Percentiles rank a stretch among this genome's conserved stretches.
phyloP scores from a whole-genome alignment of 2,329 filamentous ascomycete species.

The Emmonsiellopsis sp. region DNA sequence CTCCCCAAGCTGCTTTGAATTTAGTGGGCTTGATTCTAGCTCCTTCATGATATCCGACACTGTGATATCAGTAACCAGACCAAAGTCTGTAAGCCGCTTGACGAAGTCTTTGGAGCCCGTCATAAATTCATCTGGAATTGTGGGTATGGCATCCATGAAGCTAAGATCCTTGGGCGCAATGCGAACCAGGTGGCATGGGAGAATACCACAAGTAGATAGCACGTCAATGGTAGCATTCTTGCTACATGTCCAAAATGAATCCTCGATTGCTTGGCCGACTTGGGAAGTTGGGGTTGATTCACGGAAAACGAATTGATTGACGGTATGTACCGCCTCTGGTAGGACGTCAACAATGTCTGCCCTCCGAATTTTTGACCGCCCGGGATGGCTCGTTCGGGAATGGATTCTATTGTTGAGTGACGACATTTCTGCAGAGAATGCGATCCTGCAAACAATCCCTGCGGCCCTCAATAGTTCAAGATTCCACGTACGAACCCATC shows the following conservation, averaged over 20 bases:
- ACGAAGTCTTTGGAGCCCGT: slow-evolving; percentile 63
- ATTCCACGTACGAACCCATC: slow-evolving; percentile 94
- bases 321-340: slow-evolving; percentile 70
- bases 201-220: slow-evolving; percentile 76
- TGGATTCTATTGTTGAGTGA: slow-evolving; percentile 58
- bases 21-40: slow-evolving; percentile 71
- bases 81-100: slow-evolving; percentile 70
- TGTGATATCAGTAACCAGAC: slow-evolving; percentile 78
- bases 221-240: slow-evolving; percentile 75
- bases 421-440: slow-evolving; percentile 79
- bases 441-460: slow-evolving; percentile 80
- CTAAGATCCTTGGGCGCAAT: slow-evolving; percentile 60
- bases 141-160: slow-evolving; percentile 83
- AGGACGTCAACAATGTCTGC: slow-evolving; percentile 59
- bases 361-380: slow-evolving; percentile 47
- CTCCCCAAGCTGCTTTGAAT: slow-evolving; percentile 65
- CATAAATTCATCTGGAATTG: slow-evolving; percentile 69
- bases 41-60: slow-evolving; percentile 78
- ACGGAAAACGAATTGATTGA: slow-evolving; percentile 78
- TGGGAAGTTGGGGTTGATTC: slow-evolving; percentile 83
- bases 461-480: slow-evolving; percentile 83
- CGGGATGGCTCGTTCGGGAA: slow-evolving; percentile 26
- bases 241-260: slow-evolving; percentile 92
- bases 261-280: slow-evolving; percentile 80
- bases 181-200: slow-evolving; percentile 75